Evolutionary conservation across 2,329 filamentous ascomycete species (phyloP), one percentile per base, ranked within the genome.

Genomic region (Xylariaceae sp.): DNA sequence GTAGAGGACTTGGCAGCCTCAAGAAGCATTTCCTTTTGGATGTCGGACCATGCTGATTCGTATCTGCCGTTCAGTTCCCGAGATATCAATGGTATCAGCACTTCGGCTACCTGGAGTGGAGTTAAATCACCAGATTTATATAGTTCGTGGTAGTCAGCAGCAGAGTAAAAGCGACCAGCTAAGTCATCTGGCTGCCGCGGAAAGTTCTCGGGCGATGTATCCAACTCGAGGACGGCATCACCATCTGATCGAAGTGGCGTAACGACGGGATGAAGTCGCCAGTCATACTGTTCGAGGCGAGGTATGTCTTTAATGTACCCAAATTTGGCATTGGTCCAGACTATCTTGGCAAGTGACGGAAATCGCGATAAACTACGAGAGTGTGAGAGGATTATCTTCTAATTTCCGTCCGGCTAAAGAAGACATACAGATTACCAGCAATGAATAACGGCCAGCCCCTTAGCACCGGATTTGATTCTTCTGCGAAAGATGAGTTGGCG

Each of bases 131-230:
- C 87, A 5, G 81, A 81, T 54, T 76, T 77, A 71, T 91, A 95
- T 38, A 87, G 78, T 45, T 80, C 77, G 64, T 90, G 85, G 65
- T 90, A 96, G 69, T 96, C 89, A 11, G 80, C 77, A 19, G 83
- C 80, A 3, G 87, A 87, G 65, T 84, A 81, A 70, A 87, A 89
- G 40, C 80, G 76, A 14, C 72, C 74, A 5, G 66, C 58, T 11
- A 72, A 62, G 40, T 70, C 64, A 14, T 68, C 62, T 7, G 76
- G 69, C 43, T 71, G 70, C 11, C 68, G 67, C 41, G 66, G 63
- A 42, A 68, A 65, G 3, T 78, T 68, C 33, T 73, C 68, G 0
- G 70, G 57, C 3, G 69, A 71, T 33, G 78, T 67, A 4, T 69
- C 65, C 3, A 75, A 65, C 58, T 74, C 62, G 27, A 58, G 53